Base-by-base conservation (phyloP, 2,329 filamentous ascomycete species). In the Epicoccum nigrum region DNA sequence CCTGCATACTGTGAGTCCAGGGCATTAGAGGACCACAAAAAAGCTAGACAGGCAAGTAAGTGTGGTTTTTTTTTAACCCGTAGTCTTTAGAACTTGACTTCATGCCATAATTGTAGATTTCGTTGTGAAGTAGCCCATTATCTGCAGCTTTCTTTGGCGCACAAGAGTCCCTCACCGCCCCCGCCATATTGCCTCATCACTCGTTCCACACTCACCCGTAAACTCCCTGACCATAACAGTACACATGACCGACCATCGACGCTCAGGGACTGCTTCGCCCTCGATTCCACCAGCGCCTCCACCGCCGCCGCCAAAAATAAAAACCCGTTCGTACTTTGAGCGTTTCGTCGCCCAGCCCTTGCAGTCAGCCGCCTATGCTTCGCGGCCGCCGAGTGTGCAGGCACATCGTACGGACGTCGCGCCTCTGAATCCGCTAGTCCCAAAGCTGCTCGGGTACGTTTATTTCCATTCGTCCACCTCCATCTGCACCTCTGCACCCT, bases 301-400 rank as follows among this genome's bases (percentile, higher is more conserved):
- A 43, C 67, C 69, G 42, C 70, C 72, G 38, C 70, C 68, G 13
- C 64, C 67, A 41, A 72, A 67, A 58, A 46, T 58, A 57, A 58
- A 55, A 17, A 19, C 8, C 54, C 63, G 63, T 51, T 73, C 71
- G 39, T 75, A 74, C 60, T 73, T 76, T 63, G 79, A 80, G 59
- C 76, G 81, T 59, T 78, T 83, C 57, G 79, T 83, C 50, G 79
- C 79, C 40, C 80, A 82, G 64, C 79, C 80, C 16, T 80, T 83
- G 66, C 49, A 52, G 44, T 65, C 68, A 33, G 65, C 66, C 3
- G 76, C 79, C 49, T 81, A 80, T 48, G 79, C 76, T 59, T 81
- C 80, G 55, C 75, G 81, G 38, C 80, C 81, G 27, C 76, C 81
- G 34, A 83, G 79, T 65, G 77, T 79, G 51, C 78, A 81, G 62